Conservation (phyloP, 305 asterid species). For the Fraxinus baroniana region DNA sequence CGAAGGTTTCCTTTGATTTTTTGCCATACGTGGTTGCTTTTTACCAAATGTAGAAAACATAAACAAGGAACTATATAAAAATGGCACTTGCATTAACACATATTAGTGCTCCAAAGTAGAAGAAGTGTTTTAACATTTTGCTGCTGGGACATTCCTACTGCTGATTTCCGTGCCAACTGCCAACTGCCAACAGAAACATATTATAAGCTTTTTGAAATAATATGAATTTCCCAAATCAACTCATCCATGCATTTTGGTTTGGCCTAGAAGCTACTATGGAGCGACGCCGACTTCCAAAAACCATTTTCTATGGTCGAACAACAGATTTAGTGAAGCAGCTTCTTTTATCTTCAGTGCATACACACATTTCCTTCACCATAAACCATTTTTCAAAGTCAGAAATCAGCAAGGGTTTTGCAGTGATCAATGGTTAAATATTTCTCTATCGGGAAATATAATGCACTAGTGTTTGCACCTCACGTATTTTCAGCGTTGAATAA, state of each 20-base stretch:
- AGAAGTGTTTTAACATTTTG: neutral
- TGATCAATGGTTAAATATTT: neutral
- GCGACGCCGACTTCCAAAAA: neutral
- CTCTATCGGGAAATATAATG: no score
- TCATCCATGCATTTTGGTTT: neutral
- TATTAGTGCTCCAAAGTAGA: neutral
- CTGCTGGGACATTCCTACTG: neutral
- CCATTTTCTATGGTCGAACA: neutral
- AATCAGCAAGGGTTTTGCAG: neutral
- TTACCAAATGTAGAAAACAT: neutral
- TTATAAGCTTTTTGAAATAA: neutral
- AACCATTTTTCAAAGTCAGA: neutral
- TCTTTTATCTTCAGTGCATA: no score
- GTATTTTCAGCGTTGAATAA: neutral
- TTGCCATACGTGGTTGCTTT: neutral
- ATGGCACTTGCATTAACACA: neutral
- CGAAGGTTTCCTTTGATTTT: neutral
- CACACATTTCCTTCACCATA: neutral
- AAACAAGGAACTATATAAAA: neutral
- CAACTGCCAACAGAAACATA: neutral
- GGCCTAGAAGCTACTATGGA: neutral
- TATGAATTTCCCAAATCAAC: neutral
- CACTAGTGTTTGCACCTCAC: neutral
- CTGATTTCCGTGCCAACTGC: neutral
- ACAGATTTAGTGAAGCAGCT: neutral